Base-by-base conservation (phyloP, 169 alveolate species). In the Plasmodium billcollinsi region DNA sequence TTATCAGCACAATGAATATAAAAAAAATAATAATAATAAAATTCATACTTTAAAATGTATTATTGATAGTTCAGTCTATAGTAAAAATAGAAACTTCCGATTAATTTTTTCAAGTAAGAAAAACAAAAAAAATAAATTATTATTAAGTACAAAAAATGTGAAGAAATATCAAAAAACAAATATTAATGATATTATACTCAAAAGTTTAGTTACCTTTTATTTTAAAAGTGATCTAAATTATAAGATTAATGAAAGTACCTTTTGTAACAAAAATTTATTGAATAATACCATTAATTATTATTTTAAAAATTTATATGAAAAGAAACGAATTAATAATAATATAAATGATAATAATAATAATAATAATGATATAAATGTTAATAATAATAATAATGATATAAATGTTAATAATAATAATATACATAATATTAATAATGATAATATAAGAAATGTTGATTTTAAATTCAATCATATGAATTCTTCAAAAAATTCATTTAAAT, bases 51-150 rank as follows among this genome's bases (percentile, higher is more conserved):
- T 86, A 61, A 70, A 72, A 61, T 86, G 92, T 24, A 73, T 86
- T 29, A 74, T 86, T 50, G 92, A 86, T n/a, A 70, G 52, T 20
- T 86, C 92, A 7, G 92, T 86, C 21, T 86, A 86, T 72, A 86
- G 92, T 47, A 86, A 56, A 45, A 86, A 86, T n/a, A 24, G 92
- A 21, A 86, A 86, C 56, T 86, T 86, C 56, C 74, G 92, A 33
- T 61, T 86, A 75, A 72, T 86, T 24, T 86, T 86, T 86, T 86
- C 92, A n/a, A 86, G 88, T 24, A 86, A 86, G 73, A 86, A 86
- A 73, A 86, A 86, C 24, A 86, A 70, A 72, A 73, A 72, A 21
- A 86, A 86, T 45, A 86, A 72, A 58, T 47, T 86, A 43, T 21
- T 86, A 20, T 52, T 86, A 43, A 86, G 92, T 61, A 59, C 18